Base-by-base conservation (phyloP, 1,139 yeast genomes). In the Suhomyces maxii region DNA sequence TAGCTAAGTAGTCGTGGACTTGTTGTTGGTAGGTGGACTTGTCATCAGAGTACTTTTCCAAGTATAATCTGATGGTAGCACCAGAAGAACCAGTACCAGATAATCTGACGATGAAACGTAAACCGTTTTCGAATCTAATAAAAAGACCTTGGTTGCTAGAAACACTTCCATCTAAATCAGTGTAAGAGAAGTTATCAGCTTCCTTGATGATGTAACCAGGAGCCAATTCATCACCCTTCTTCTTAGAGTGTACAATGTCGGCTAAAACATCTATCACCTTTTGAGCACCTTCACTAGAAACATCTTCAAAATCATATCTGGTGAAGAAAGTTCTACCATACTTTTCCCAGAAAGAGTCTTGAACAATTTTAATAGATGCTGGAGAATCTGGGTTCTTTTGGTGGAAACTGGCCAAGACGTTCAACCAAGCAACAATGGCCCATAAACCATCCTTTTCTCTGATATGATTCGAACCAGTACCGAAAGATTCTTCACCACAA, bases 31-130 rank as follows among this genome's bases (percentile, higher is more conserved):
- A 82, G 39, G 75, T 76, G 12, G 79, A 54, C 48, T 70, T 64
- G 59, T 89, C 95, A 44, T 68, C 60, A 37, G 86, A 82, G 70
- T 88, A 91, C 68, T 85, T 85, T 68, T 93, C 99, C 64, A 91
- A 75, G 69, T 93, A 93, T 55, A 93, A 76, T 69, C 99, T 83
- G 51, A 95, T 91, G 3, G 99, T 93, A 14, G 99, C 98, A 40
- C 99, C 99, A 2, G 96, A 84, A 1, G 98, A 90, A 7, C 99
- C 99, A 10, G 99, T 93, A 47, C 99, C 99, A 0, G 97, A 89
- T 55, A 93, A 78, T 68, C 99, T 85, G 41, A 89, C 89, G 37
- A 95, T 89, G 48, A 91, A 82, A 65, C 98, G 82, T 50, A 89
- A 80, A 3, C 98, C 98, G 58, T 84, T 85, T 40, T 78, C 78